Conservation (phyloP, 179 eudicot species). For the Silene coronaria region DNA sequence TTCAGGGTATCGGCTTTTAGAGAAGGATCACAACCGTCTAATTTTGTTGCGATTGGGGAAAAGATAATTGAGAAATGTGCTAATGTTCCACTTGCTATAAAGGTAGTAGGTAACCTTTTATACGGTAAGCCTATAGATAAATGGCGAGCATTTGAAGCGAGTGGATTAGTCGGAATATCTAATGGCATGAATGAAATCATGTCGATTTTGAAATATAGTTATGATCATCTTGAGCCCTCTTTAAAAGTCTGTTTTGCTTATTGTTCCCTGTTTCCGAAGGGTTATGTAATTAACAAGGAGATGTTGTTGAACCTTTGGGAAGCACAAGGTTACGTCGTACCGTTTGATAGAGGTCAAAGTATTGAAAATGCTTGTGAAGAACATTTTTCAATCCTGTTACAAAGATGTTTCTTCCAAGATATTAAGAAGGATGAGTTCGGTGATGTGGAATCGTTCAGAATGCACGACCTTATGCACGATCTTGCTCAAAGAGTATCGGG, state of each 20-base stretch:
- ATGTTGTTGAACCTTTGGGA: constrained; percentile 18
- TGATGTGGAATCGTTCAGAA: constrained; percentile 22
- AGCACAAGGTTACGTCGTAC: constrained; percentile 21
- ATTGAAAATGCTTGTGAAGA: constrained; percentile 21
- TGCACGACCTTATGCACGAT: constrained; percentile 45
- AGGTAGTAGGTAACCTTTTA: constrained; percentile 18
- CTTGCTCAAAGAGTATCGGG: constrained; percentile 28
- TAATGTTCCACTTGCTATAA: not conserved
- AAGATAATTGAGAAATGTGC: not conserved
- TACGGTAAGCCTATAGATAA: not conserved
- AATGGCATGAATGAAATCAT: not conserved
- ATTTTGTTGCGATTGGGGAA: not conserved
- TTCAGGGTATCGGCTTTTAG: not conserved
- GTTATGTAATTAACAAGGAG: constrained; percentile 20
- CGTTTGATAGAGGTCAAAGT: constrained; percentile 16
- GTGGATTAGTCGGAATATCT: not conserved
- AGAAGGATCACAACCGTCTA: not conserved
- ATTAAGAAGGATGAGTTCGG: constrained; percentile 16
- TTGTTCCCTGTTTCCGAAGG: constrained; percentile 38
- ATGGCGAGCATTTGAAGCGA: constrained; percentile 10
- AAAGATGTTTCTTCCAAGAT: constrained; percentile 35
- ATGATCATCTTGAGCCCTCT: constrained; percentile 22
- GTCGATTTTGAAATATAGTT: constrained; percentile 4
- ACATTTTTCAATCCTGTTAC: constrained; percentile 2
- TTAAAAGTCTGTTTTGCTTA: constrained; percentile 36